These are phyloP conservation scores for Lasiodiplodia sp. DNA, from an alignment of 2,329 filamentous ascomycete genomes.

Conservation along the genomic window DNA sequence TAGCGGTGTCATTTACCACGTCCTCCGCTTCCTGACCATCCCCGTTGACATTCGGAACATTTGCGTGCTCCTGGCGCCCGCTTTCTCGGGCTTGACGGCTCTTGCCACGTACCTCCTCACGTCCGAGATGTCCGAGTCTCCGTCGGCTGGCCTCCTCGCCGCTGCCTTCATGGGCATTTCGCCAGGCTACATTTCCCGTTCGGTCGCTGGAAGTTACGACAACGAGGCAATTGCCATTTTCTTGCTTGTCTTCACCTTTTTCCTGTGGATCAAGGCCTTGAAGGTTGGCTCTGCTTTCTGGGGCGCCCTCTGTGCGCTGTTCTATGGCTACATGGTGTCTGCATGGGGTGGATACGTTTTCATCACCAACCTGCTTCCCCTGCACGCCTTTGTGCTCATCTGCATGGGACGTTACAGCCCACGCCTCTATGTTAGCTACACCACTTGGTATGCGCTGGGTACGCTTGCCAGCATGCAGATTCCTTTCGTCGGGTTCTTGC, in stretches of 20 bases:
- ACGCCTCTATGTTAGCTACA: slow-evolving; percentile 94
- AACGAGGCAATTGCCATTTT: slow-evolving; percentile 99
- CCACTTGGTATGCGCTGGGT: slow-evolving; percentile 96
- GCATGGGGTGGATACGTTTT: slow-evolving; percentile 99
- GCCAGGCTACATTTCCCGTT: slow-evolving; percentile 96
- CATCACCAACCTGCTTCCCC: slow-evolving; percentile 95
- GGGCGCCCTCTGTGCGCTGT: slow-evolving; percentile 91
- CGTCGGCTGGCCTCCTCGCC: slow-evolving; percentile 92
- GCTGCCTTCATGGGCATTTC: slow-evolving; percentile 97
- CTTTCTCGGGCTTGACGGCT: slow-evolving; percentile 91
- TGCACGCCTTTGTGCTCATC: slow-evolving; percentile 92
- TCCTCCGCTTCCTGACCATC: slow-evolving; percentile 84
- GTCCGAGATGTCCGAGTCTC: slow-evolving; percentile 94
- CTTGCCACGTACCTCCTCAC: slow-evolving; percentile 94
- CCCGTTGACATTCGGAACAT: slow-evolving; percentile 99
- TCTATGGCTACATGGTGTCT: slow-evolving; percentile 99
- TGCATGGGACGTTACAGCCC: slow-evolving; percentile 97
- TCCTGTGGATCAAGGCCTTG: slow-evolving; percentile 97
- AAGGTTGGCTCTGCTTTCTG: slow-evolving; percentile 97
- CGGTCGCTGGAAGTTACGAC: slow-evolving; percentile 97
- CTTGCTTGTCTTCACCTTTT: slow-evolving; percentile 97
- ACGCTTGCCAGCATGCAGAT: slow-evolving; percentile 99
- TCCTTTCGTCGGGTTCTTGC: slow-evolving; percentile 96
- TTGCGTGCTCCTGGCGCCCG: slow-evolving; percentile 94
- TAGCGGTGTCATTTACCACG: slow-evolving; percentile 94